Conservation (phyloP, 192 early-diverging fungal species). For the Globomyces pollinis-pini region DNA sequence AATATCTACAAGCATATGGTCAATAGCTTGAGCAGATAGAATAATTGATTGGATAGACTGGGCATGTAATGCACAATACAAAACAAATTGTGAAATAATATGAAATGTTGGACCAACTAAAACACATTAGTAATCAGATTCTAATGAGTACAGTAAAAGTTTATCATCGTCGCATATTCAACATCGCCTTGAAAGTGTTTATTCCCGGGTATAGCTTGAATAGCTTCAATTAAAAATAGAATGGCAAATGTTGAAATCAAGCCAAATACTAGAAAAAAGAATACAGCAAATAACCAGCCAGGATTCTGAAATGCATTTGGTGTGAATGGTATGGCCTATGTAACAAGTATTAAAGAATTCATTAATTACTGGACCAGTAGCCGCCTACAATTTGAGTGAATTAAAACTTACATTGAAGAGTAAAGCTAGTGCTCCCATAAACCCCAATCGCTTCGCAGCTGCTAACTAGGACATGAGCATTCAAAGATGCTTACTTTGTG, state of each 20-base stretch:
- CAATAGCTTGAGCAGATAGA: conserved; percentile 40
- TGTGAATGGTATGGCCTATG: conserved; percentile 36
- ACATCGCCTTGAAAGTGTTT: conserved; percentile 49
- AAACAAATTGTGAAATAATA: conserved; percentile 34
- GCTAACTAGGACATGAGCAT: too few species aligned
- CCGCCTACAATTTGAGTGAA: too few species aligned
- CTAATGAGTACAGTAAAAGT: conserved; percentile 46
- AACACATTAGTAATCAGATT: too few species aligned
- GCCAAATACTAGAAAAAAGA: conserved; percentile 29
- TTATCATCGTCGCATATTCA: conserved; percentile 51
- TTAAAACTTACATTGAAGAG: conserved; percentile 48
- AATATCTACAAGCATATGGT: conserved; percentile 43
- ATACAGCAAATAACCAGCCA: conserved; percentile 30
- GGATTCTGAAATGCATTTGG: conserved; percentile 34
- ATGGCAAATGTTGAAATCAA: conserved; percentile 36
- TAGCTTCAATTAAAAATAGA: conserved; percentile 52
- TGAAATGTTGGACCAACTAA: conserved; percentile 33
- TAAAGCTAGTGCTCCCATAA: conserved; percentile 37
- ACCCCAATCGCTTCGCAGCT: conserved; percentile 30
- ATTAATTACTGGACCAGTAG: conserved; percentile 46
- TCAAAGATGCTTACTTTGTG: too few species aligned
- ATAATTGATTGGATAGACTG: conserved; percentile 41
- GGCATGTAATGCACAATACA: conserved; percentile 42
- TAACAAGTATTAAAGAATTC: conserved; percentile 29
- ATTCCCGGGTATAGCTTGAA: conserved; percentile 55